Percentiles rank a stretch among this genome's conserved stretches.
Conservation (phyloP, 2,329 filamentous ascomycete genomes). For the Ophiostoma pallidulum region DNA sequence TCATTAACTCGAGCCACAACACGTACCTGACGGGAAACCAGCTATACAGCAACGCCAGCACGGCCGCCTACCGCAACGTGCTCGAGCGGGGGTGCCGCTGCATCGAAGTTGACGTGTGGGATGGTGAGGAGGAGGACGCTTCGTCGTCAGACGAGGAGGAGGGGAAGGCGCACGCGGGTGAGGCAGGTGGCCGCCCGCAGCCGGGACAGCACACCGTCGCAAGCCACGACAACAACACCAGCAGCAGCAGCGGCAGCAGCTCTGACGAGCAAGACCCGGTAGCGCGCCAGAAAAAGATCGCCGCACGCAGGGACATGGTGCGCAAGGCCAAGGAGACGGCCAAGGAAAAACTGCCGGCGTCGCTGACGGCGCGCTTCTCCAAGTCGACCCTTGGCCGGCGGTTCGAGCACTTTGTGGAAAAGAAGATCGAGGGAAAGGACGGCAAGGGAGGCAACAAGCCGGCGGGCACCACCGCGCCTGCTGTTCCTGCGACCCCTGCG, state of each 20-base stretch:
- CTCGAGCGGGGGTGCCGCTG: slow-evolving; percentile 79
- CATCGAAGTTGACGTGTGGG: slow-evolving; percentile 93
- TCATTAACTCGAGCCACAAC: slow-evolving; percentile 90
- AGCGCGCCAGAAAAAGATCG: slow-evolving; percentile 2
- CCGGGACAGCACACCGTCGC: background rate
- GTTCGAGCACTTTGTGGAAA: slow-evolving; percentile 27
- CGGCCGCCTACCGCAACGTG: slow-evolving; percentile 77
- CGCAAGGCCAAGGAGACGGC: slow-evolving; percentile 58
- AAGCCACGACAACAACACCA: background rate
- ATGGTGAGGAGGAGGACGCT: slow-evolving; percentile 60
- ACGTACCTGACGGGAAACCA: slow-evolving; percentile 88
- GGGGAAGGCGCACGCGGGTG: too few species aligned
- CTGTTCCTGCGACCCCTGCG: background rate
- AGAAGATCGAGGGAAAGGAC: slow-evolving; percentile 21
- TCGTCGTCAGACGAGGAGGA: background rate
- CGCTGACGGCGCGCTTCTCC: slow-evolving; percentile 36
- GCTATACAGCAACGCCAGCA: slow-evolving; percentile 76
- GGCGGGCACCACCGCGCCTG: too few species aligned
- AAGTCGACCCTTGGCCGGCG: slow-evolving; percentile 39
- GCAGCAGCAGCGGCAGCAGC: slow-evolving; percentile 38
- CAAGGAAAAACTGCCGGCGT: slow-evolving; percentile 44
- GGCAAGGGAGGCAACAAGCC: too few species aligned
- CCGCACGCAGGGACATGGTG: slow-evolving; percentile 49
- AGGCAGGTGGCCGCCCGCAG: slow-evolving; percentile 33
- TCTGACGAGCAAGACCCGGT: slow-evolving; percentile 33